These are phyloP conservation scores for Xylaria polymorpha DNA, from an alignment of 2,329 filamentous ascomycete species.

Conservation along the genomic window DNA sequence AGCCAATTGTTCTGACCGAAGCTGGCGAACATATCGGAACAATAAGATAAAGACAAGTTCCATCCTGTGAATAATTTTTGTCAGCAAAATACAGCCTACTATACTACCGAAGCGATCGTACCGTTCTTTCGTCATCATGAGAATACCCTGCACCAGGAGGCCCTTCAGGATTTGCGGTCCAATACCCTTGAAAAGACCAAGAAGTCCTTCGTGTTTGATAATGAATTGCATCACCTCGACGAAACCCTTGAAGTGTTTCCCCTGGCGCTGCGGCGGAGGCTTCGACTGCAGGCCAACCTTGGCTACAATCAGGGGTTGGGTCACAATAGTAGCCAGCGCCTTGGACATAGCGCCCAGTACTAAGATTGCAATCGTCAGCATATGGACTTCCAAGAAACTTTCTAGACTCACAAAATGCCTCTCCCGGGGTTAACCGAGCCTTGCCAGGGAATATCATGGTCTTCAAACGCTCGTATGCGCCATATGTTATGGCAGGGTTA, in stretches of 20 bases:
- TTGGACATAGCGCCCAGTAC: constrained; percentile 95
- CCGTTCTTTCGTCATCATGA: constrained; percentile 99
- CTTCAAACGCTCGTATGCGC: constrained; percentile 85
- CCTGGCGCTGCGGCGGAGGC: constrained; percentile 83
- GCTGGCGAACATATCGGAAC: constrained; percentile 80
- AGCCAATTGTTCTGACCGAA: constrained; percentile 76
- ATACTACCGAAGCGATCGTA: constrained; percentile 54
- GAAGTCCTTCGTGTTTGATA: constrained; percentile 82
- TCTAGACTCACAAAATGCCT: constrained; percentile 84
- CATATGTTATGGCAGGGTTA: constrained; percentile 97
- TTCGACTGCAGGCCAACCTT: constrained; percentile 97
- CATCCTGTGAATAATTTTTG: constrained; percentile 65
- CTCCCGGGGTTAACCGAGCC: constrained; percentile 78
- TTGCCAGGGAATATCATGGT: constrained; percentile 82
- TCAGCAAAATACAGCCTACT: constrained; percentile 29
- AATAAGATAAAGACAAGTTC: constrained; percentile 89
- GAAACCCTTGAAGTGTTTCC: constrained; percentile 94
- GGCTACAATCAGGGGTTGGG: constrained; percentile 95
- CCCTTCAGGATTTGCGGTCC: constrained; percentile 94
- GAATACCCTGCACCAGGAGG: constrained; percentile 88
- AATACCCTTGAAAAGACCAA: constrained; percentile 96
- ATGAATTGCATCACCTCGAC: constrained; percentile 96
- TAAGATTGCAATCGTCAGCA: constrained; percentile 52
- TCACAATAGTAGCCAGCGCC: constrained; percentile 87
- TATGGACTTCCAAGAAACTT: neutral